Percentiles rank a stretch among this genome's conserved stretches.
phyloP scores from a whole-genome alignment of 148 eudicot species.

The Rhododendron williamsianum region DNA sequence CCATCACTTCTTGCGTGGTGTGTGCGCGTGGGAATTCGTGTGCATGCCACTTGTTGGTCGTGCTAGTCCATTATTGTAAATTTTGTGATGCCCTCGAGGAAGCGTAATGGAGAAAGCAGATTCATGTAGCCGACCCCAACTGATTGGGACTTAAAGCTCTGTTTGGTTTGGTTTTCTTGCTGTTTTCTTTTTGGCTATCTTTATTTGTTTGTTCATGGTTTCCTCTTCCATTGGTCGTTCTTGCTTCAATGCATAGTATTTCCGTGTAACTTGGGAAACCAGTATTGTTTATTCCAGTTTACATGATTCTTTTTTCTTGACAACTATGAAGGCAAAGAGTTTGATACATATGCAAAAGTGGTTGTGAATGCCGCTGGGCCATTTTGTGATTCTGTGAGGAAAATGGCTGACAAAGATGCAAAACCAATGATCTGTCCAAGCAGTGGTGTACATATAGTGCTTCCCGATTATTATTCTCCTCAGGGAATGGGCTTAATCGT shows the following conservation, averaged over 20 bases:
- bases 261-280: neutral
- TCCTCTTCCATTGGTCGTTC: neutral
- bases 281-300: neutral
- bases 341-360: conserved; percentile 87
- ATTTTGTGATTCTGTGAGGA: conserved; percentile 84
- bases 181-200: neutral
- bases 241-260: neutral
- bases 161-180: neutral
- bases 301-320: conserved; percentile 18
- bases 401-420: conserved; percentile 63
- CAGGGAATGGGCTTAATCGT: conserved; percentile 98
- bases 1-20: neutral
- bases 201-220: neutral
- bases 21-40: neutral
- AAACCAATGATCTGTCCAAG: conserved; percentile 88
- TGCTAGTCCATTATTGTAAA: neutral
- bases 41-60: neutral
- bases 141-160: neutral
- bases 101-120: neutral
- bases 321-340: conserved; percentile 63
- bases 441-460: conserved; percentile 89
- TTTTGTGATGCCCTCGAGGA: neutral
- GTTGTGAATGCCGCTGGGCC: conserved; percentile 95
- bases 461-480: conserved; percentile 96
- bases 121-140: neutral